Evolutionary conservation across 192 early-diverging fungal genomes (phyloP).

Genomic region (Backusella tarrabulga): DNA sequence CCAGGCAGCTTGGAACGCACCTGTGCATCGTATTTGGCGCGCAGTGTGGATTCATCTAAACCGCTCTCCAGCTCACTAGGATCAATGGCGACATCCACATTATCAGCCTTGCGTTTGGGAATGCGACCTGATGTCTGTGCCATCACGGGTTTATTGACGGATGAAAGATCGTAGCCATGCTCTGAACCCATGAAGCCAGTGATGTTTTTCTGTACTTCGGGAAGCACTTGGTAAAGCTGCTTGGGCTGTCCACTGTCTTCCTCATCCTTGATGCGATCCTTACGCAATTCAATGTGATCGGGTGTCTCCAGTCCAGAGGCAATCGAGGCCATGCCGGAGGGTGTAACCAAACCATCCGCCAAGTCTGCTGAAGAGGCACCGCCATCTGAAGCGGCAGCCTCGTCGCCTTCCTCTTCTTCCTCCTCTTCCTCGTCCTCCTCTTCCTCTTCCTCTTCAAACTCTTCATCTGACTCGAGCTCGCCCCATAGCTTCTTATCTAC

Average conservation of each 20-base stretch:
- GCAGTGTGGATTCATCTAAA: constrained; percentile 69
- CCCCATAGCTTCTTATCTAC: constrained; percentile 85
- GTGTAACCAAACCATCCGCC: constrained; percentile 77
- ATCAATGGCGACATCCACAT: constrained; percentile 85
- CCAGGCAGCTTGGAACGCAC: constrained; percentile 47
- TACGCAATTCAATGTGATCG: constrained; percentile 85
- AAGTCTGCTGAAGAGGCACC: constrained; percentile 48
- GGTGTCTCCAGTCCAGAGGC: constrained; percentile 79
- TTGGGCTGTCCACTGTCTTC: constrained; percentile 40
- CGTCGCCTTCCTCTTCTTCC: constrained; percentile 72
- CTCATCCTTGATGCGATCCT: constrained; percentile 54
- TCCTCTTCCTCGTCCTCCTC: constrained; percentile 54
- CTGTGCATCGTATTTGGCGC: constrained; percentile 77
- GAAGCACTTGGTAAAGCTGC: constrained; percentile 87
- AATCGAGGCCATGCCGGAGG: constrained; percentile 75
- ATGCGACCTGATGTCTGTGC: constrained; percentile 46
- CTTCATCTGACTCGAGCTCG: constrained; percentile 79
- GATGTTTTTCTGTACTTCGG: constrained; percentile 63
- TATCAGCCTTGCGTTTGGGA: constrained; percentile 56
- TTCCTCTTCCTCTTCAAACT: constrained; percentile 27
- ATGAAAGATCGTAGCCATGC: constrained; percentile 82
- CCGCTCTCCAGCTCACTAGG: constrained; percentile 84
- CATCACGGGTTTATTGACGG: constrained; percentile 40
- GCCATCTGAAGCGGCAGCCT: constrained; percentile 60
- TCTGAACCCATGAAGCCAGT: constrained; percentile 94